Percentiles rank a stretch among this genome's conserved stretches.
These are phyloP conservation scores for Xylaria sp. DNA, from an alignment of 2,329 filamentous ascomycete species.

Conservation along the genomic window DNA sequence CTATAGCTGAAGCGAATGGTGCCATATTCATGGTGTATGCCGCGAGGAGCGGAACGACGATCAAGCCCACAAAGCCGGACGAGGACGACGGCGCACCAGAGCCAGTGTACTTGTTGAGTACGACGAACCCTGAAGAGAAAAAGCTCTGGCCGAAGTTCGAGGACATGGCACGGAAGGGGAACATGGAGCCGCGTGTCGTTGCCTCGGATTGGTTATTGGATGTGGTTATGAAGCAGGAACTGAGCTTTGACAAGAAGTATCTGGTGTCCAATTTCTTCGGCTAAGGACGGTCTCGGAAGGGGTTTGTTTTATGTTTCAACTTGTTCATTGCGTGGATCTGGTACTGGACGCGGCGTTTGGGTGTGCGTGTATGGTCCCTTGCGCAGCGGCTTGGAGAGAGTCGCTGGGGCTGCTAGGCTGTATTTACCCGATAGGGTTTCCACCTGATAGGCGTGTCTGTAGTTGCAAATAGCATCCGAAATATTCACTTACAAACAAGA, in stretches of 20 bases:
- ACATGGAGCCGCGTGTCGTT: conserved; percentile 81
- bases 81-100: conserved; percentile 66
- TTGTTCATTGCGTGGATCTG: conserved; percentile 22
- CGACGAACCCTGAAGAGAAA: conserved; percentile 66
- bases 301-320: conserved; percentile 4
- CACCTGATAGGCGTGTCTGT: background rate
- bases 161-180: conserved; percentile 74
- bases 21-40: conserved; percentile 79
- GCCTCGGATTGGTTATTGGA: conserved; percentile 87
- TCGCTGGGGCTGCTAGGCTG: too few species aligned
- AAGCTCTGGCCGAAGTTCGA: conserved; percentile 79
- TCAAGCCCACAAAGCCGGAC: conserved; percentile 63
- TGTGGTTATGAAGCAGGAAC: conserved; percentile 84
- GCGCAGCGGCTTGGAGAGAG: background rate
- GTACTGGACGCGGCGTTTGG: conserved; percentile 16
- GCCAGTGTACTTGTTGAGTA: conserved; percentile 82
- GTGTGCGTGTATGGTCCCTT: conserved; percentile 3
- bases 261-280: conserved; percentile 50
- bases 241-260: conserved; percentile 69
- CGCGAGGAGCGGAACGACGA: conserved; percentile 69
- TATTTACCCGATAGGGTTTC: too few species aligned
- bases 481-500: background rate
- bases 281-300: conserved; percentile 8
- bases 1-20: conserved; percentile 86
- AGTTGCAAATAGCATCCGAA: background rate